These are phyloP conservation scores for Moricandia moricandioides DNA, from an alignment of 345 rosid genomes.

Conservation along the genomic window DNA sequence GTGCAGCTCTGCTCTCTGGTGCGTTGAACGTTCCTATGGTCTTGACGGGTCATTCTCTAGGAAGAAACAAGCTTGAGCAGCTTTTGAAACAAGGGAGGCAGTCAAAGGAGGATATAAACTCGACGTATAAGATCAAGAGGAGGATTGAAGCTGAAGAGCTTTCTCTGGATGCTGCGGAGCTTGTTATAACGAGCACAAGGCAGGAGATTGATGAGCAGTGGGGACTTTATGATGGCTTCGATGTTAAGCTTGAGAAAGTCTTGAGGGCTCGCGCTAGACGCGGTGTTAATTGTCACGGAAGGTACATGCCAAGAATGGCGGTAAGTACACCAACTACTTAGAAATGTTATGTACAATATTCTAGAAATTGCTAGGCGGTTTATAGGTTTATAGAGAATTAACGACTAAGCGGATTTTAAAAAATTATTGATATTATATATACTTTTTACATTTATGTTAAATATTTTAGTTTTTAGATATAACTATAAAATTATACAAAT, in stretches of 20 bases:
- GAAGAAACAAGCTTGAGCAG: conserved; percentile 95
- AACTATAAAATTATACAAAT: no score
- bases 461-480: no score
- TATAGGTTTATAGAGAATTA: no score
- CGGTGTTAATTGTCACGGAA: conserved; percentile 89
- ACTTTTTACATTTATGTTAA: no score
- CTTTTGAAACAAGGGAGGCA: conserved; percentile 93
- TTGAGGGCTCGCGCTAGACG: conserved; percentile 92
- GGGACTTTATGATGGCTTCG: conserved; percentile 99
- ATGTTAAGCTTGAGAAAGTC: conserved; percentile 92
- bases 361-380: no score
- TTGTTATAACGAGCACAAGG: conserved; percentile 89
- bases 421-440: no score
- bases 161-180: conserved; percentile 93
- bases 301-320: conserved; percentile 96
- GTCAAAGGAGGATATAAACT: conserved; percentile 85
- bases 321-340: conserved; percentile 40
- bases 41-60: conserved; percentile 92
- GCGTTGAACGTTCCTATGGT: conserved; percentile 98
- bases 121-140: conserved; percentile 87
- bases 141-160: conserved; percentile 96
- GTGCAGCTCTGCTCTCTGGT: conserved; percentile 89
- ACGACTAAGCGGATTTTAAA: no score
- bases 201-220: conserved; percentile 98
- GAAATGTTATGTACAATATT: no score